Evolutionary conservation across 495 filamentous ascomycete genomes (phyloP).

Genomic region (Pyrenula aspistea): DNA sequence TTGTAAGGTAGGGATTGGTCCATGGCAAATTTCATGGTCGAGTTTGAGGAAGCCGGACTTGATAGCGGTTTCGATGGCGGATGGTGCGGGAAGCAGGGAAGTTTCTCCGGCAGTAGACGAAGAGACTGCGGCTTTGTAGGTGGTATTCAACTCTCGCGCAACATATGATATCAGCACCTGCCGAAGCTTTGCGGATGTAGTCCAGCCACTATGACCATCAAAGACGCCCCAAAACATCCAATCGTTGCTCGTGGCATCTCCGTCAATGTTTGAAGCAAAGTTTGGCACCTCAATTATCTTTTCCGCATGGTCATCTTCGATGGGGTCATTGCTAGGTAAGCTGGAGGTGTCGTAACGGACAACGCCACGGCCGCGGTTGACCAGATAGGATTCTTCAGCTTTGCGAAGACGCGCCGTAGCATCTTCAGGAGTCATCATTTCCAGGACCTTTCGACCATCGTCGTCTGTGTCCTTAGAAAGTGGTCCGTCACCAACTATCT

Average conservation of each 20-base stretch:
- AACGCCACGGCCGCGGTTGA: constrained; percentile 82
- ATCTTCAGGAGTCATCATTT: constrained; percentile 95
- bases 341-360: constrained; percentile 94
- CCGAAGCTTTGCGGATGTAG: constrained; percentile 90
- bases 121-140: constrained; percentile 60
- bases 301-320: constrained; percentile 96
- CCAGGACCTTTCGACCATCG: constrained; percentile 67
- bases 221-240: constrained; percentile 99
- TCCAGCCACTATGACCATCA: constrained; percentile 96
- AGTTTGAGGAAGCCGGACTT: constrained; percentile 81
- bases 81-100: constrained; percentile 46
- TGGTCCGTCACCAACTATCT: constrained; percentile 67
- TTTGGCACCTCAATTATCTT: constrained; percentile 85
- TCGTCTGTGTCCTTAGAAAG: constrained; percentile 78
- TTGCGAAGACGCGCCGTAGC: constrained; percentile 78
- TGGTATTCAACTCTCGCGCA: constrained; percentile 83
- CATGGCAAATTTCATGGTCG: constrained; percentile 87
- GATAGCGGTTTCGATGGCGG: constrained; percentile 79
- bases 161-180: constrained; percentile 86
- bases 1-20: constrained; percentile 75
- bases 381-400: constrained; percentile 82
- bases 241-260: constrained; percentile 53
- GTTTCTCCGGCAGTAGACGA: constrained; percentile 37
- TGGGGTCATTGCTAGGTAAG: constrained; percentile 90
- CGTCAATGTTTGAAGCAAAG: constrained; percentile 34